These are phyloP conservation scores for Paragyromitra xinjiangensis DNA, from an alignment of 495 filamentous ascomycete species.

Conservation along the genomic window DNA sequence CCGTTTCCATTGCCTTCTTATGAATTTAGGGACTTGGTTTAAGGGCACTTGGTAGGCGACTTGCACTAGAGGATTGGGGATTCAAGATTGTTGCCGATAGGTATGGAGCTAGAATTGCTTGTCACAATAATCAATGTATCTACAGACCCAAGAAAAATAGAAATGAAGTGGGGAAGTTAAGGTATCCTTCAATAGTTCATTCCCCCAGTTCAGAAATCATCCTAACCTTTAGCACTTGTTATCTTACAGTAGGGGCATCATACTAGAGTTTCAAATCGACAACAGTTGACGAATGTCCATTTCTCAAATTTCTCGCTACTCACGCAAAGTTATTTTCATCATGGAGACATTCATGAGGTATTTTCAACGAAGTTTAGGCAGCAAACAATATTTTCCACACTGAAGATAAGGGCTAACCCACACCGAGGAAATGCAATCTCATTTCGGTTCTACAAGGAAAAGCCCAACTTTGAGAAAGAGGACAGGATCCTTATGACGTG, in stretches of 20 bases:
- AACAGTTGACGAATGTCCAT: not conserved
- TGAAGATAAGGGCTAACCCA: too few species aligned
- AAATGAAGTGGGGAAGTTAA: not conserved
- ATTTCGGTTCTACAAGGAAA: too few species aligned
- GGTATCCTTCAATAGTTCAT: not conserved
- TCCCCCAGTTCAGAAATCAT: not conserved
- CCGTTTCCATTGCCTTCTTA: slow-evolving; percentile 2
- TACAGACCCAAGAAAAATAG: not conserved
- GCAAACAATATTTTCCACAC: not conserved
- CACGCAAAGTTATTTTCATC: not conserved
- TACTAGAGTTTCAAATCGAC: not conserved
- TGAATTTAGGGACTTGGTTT: not conserved
- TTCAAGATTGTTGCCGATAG: slow-evolving; percentile 22
- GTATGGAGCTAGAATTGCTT: slow-evolving; percentile 8
- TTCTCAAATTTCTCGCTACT: not conserved
- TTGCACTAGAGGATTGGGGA: not conserved
- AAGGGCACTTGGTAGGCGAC: slow-evolving; percentile 6
- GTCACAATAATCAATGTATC: slow-evolving; percentile 1
- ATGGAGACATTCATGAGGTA: not conserved
- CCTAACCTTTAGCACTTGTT: not conserved
- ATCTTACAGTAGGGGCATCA: not conserved
- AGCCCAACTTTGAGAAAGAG: too few species aligned
- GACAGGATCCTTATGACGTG: too few species aligned
- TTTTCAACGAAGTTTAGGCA: not conserved
- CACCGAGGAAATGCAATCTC: too few species aligned